Evolutionary conservation across 139 green algal species (phyloP), one percentile per base, ranked within the genome.

Genomic region (Closterium sp.): DNA sequence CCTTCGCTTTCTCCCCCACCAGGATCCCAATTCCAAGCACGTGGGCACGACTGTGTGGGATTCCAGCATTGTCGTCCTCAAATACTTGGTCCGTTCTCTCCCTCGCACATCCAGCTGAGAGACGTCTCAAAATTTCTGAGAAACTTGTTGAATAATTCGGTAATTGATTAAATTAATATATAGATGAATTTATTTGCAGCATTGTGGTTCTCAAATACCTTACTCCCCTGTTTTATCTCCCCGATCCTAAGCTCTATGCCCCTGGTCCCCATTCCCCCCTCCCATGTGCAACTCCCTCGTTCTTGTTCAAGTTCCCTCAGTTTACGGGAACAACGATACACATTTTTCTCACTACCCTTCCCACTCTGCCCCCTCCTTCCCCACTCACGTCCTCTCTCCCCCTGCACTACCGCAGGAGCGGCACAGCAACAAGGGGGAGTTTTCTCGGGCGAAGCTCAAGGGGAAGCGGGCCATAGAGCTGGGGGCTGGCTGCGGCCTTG

Each of bases 21-120:
- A 98, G 91, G 96, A 99, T 91, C 97, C 97, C 0, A 96, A 94
- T 90, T 97, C 95, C 0, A 88, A 97, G 50, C 96, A 99, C 93
- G 93, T 99, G 45, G 97, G 97, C 24, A 98, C 96, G 1, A 98
- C 97, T 7, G 97, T 99, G 1, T 99, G 97, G 97, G 97, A 99
- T 90, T 96, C 97, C 3, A 97, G 95, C 70, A 98, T 99, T 1
- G 97, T 99, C 1, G 90, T 98, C 4, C 97, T 97, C 29, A 99
- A 99, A 87, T 98, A 95, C 87, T 93, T 99, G 10, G 97, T 93
- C 45, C 45, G 45, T 13, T 70, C 45, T 19, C 9, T 70, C 11
- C 32, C 32, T 38, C 32, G 32, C 2, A 38, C 32, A n/a, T n/a
- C n/a, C n/a, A n/a, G n/a, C n/a, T n/a, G n/a, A n/a, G n/a, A n/a